Percentiles rank a stretch among this genome's conserved stretches.
Conservation (phyloP, 306 rosid species). For the Pterocarpus santalinus region DNA sequence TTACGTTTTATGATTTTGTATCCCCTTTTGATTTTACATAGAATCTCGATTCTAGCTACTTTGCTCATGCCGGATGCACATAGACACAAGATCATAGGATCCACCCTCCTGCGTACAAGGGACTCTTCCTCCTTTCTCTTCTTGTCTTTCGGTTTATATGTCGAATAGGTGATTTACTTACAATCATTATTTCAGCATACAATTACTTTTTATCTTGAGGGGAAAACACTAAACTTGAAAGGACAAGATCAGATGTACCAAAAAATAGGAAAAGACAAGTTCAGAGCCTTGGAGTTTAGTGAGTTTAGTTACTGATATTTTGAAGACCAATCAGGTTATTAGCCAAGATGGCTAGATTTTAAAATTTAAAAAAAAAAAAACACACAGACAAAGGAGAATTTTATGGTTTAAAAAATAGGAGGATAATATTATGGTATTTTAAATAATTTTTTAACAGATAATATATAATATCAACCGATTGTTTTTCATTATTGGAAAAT, state of each 20-base stretch:
- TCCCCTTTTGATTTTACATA: too few species aligned
- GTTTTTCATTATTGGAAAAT: not conserved
- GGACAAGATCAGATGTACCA: not conserved
- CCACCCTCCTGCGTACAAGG: too few species aligned
- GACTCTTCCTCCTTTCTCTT: too few species aligned
- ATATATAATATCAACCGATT: not conserved
- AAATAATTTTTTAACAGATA: not conserved
- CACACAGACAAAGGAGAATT: not conserved
- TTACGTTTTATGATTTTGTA: too few species aligned
- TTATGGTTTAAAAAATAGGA: not conserved
- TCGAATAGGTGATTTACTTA: too few species aligned
- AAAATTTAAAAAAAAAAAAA: not conserved
- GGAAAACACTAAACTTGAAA: not conserved
- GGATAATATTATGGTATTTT: not conserved
- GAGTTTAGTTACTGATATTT: slow-evolving; percentile 1
- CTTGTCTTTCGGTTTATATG: too few species aligned
- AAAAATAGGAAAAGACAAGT: not conserved
- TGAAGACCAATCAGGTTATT: slow-evolving; percentile 17
- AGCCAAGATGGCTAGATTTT: not conserved
- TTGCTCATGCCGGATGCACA: too few species aligned
- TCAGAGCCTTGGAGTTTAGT: slow-evolving; percentile 4
- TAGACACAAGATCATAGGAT: too few species aligned
- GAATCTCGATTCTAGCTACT: too few species aligned
- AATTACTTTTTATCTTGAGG: not conserved
- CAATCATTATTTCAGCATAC: not conserved